A percentile compares a stretch with the other conserved stretches of the same genome.
These are phyloP conservation scores for Hura crepitans DNA, from an alignment of 441 rosid species.

Conservation along the genomic window DNA sequence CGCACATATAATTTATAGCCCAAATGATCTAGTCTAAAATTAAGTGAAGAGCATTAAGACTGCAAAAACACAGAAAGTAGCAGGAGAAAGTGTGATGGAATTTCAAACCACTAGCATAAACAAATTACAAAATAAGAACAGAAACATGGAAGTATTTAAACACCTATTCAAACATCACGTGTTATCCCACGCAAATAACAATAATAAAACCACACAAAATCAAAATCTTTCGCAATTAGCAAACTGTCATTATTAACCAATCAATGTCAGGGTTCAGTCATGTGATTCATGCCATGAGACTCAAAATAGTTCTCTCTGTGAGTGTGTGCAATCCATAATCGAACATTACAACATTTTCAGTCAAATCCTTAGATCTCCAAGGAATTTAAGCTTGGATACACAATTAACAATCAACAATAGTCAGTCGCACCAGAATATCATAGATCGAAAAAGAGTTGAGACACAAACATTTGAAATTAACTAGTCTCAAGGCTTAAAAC, in stretches of 20 bases:
- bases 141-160: background rate
- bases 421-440: background rate
- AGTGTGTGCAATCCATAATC: background rate
- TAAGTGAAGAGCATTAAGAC: background rate
- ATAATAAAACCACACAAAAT: background rate
- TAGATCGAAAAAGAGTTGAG: background rate
- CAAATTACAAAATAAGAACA: background rate
- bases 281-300: background rate
- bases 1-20: background rate
- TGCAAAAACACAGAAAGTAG: background rate
- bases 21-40: background rate
- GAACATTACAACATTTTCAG: background rate
- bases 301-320: background rate
- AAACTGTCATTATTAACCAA: background rate
- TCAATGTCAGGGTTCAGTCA: background rate
- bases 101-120: background rate
- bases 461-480: background rate
- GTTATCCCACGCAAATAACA: background rate
- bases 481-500: background rate
- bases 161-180: background rate
- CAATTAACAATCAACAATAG: background rate
- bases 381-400: background rate
- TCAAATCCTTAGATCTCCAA: constrained; percentile 9
- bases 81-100: background rate
- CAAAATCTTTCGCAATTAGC: background rate